phyloP scores from a whole-genome alignment of 352 stramenopile species.

The Pythium guiyangense region DNA sequence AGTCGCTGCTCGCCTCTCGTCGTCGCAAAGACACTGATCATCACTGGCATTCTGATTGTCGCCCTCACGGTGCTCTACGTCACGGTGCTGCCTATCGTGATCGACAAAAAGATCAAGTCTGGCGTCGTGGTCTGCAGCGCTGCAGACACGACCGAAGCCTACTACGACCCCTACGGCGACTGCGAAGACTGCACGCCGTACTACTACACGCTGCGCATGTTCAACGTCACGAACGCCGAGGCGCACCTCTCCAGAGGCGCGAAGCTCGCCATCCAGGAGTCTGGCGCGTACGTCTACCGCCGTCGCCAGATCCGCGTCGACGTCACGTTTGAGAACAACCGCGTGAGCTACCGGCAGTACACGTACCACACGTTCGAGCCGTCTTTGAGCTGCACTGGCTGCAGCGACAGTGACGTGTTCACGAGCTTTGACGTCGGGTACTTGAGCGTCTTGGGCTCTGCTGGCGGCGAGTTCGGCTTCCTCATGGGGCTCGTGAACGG shows the following conservation, averaged over 20 bases:
- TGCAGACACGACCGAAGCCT: conserved; percentile 36
- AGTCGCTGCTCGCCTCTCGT: conserved; percentile 34
- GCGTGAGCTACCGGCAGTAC: conserved; percentile 73
- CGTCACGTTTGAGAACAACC: conserved; percentile 47
- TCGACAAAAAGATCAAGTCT: conserved; percentile 40
- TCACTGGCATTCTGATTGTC: conserved; percentile 22
- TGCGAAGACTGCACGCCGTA: conserved; percentile 74
- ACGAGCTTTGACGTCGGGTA: conserved; percentile 59
- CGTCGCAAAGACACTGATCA: conserved; percentile 29
- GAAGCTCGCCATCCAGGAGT: conserved; percentile 60
- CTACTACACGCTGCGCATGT: conserved; percentile 61
- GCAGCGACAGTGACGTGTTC: conserved; percentile 50
- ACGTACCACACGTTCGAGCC: conserved; percentile 62
- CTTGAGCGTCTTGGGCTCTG: conserved; percentile 57
- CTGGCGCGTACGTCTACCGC: conserved; percentile 71
- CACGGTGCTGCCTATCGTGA: conserved; percentile 41
- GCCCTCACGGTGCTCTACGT: conserved; percentile 50
- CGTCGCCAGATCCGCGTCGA: conserved; percentile 56
- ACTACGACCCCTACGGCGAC: conserved; percentile 59
- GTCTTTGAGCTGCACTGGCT: conserved; percentile 47
- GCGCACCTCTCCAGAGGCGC: conserved; percentile 36
- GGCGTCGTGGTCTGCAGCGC: conserved; percentile 35
- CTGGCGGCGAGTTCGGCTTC: conserved; percentile 58
- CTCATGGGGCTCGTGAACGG: conserved; percentile 32
- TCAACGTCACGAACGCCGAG: conserved; percentile 78